These are phyloP conservation scores for Lathyrus tuberosus DNA, from an alignment of 306 rosid species.

Conservation along the genomic window DNA sequence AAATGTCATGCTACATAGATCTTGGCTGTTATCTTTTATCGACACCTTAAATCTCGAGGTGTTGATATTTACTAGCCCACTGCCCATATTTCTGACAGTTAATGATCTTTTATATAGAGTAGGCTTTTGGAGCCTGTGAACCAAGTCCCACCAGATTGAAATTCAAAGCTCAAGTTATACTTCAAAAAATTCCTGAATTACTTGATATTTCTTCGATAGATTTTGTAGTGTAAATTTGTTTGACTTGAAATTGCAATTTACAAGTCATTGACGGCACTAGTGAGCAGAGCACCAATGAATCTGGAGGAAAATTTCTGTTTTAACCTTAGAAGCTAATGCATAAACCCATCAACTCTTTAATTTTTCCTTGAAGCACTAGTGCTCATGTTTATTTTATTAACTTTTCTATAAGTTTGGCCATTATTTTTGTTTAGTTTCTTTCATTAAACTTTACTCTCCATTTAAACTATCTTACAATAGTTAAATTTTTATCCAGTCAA, in stretches of 20 bases:
- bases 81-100: conserved; percentile 10
- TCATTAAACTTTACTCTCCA: too few species aligned
- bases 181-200: background rate
- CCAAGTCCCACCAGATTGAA: background rate
- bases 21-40: background rate
- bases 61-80: conserved; percentile 3
- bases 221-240: conserved; percentile 1
- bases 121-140: conserved; percentile 6
- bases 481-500: too few species aligned
- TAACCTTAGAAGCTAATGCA: conserved; percentile 22
- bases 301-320: background rate
- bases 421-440: too few species aligned
- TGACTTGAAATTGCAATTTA: background rate
- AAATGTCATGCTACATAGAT: background rate
- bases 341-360: background rate
- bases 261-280: background rate
- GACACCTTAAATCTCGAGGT: background rate
- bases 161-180: conserved; percentile 4
- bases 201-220: conserved; percentile 1
- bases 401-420: too few species aligned
- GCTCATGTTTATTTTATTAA: too few species aligned
- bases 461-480: too few species aligned
- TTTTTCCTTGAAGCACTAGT: too few species aligned
- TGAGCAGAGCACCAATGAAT: conserved; percentile 12
- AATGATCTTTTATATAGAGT: background rate